Evolutionary conservation across 2,329 filamentous ascomycete genomes (phyloP).

Genomic region (Coniochaeta ligniaria): DNA sequence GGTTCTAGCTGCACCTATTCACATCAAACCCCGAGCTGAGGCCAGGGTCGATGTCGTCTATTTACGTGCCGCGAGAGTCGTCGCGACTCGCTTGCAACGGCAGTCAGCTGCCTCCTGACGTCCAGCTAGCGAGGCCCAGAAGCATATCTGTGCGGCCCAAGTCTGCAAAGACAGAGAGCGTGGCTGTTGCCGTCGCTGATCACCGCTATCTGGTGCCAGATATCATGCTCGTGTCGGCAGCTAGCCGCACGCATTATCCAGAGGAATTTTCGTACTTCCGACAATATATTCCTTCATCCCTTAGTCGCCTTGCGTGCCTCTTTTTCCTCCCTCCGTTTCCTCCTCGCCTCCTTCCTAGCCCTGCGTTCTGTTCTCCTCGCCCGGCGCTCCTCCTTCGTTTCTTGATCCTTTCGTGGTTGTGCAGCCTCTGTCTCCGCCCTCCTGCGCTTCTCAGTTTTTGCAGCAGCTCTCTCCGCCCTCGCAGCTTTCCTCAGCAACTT

Average conservation of each 20-base stretch:
- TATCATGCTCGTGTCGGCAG: not conserved
- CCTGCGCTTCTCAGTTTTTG: conserved; percentile 8
- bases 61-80: too few species aligned
- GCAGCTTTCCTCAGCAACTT: conserved; percentile 59
- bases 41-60: too few species aligned
- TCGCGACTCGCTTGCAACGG: too few species aligned
- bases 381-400: conserved; percentile 3
- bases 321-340: conserved; percentile 2
- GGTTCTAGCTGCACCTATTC: not conserved
- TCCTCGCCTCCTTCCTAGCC: not conserved
- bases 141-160: too few species aligned
- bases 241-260: not conserved
- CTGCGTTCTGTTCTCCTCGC: not conserved
- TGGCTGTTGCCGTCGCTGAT: not conserved
- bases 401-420: conserved; percentile 9
- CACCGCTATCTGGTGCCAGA: not conserved
- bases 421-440: not conserved
- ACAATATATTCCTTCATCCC: not conserved
- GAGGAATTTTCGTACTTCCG: not conserved
- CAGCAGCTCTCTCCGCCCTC: conserved; percentile 10
- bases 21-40: not conserved
- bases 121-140: not conserved
- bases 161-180: not conserved
- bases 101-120: not conserved
- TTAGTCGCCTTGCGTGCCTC: not conserved